Evolutionary conservation across 371 early-diverging fungal genomes (phyloP), one percentile per base, ranked within the genome.

Genomic region (Mucor mucedo): DNA sequence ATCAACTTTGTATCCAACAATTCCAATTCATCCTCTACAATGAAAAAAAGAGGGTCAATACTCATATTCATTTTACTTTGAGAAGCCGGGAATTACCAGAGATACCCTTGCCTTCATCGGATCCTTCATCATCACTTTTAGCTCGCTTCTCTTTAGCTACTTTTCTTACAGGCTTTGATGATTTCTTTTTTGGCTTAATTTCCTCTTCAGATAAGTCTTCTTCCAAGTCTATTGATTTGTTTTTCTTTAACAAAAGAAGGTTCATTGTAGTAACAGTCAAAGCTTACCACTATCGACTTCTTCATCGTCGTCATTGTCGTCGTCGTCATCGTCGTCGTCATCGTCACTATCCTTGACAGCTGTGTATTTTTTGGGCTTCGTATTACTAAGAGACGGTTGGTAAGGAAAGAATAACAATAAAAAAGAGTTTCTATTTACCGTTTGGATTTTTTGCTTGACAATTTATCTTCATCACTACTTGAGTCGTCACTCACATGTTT

Each of bases 1-100:
- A 91, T 89, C 62, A 79, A 76, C 29, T 76, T 80, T 35, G 80
- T 83, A 63, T 91, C 89, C 62, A 91, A 69, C 33, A 70, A 77
- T 54, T 82, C 84, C 52, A 88, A 67, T 55, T 88, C 89, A 52
- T 80, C 82, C 48, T 83, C 89, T 88, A 68, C 2, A 41, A 50
- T 11, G 16, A 58, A 38, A 58, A 9, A 33, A 48, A 21, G 21
- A 21, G 21, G 1, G 21, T 21, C 1, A 21, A 21, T 21, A 21
- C 21, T 1, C 21, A 21, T 21, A 21, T 21, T 21, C 21, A 21
- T 21, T 21, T 21, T 21, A 21, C 21, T 21, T 21, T 21, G 21
- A 21, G 21, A 21, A 21, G 21, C 21, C 21, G 21, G 21, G 21
- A 8, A 10, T 50, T 65, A 65, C 65, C 65, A 9, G 58, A 58